phyloP scores from a whole-genome alignment of 2,329 filamentous ascomycete species.

The Hypoxylon sp. region DNA sequence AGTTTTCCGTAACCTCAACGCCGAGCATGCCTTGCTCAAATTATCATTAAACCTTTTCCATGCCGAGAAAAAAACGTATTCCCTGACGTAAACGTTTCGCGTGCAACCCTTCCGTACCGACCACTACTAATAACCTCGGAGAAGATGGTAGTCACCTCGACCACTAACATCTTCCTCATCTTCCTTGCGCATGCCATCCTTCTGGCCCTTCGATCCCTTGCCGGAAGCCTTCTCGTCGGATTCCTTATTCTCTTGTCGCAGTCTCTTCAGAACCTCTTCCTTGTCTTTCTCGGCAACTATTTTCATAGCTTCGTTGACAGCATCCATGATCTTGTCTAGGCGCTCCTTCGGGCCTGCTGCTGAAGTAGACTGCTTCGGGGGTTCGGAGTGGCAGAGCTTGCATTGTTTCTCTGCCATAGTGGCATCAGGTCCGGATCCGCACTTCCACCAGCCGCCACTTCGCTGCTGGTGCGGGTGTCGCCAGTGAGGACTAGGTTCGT shows the following conservation, averaged over 20 bases:
- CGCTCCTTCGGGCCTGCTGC: neutral
- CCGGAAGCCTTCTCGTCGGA: conserved; percentile 1
- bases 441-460: conserved; percentile 43
- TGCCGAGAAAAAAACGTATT: no score
- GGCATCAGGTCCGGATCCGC: conserved; percentile 27
- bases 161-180: neutral
- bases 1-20: no score
- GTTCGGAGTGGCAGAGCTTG: conserved; percentile 9
- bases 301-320: conserved; percentile 32
- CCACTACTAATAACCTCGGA: conserved; percentile 1
- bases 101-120: neutral
- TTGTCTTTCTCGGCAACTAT: conserved; percentile 34
- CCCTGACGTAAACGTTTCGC: no score
- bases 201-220: neutral
- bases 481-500: conserved; percentile 38
- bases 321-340: conserved; percentile 25
- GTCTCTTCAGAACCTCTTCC: conserved; percentile 3
- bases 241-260: neutral
- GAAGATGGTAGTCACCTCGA: conserved; percentile 1
- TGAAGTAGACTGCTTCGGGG: neutral
- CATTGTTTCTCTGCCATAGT: conserved; percentile 20
- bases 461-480: conserved; percentile 20
- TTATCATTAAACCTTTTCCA: no score
- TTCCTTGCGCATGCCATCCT: neutral
- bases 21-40: no score